Conservation (phyloP, 2,329 filamentous ascomycete genomes). For the Colletotrichum cereale region DNA sequence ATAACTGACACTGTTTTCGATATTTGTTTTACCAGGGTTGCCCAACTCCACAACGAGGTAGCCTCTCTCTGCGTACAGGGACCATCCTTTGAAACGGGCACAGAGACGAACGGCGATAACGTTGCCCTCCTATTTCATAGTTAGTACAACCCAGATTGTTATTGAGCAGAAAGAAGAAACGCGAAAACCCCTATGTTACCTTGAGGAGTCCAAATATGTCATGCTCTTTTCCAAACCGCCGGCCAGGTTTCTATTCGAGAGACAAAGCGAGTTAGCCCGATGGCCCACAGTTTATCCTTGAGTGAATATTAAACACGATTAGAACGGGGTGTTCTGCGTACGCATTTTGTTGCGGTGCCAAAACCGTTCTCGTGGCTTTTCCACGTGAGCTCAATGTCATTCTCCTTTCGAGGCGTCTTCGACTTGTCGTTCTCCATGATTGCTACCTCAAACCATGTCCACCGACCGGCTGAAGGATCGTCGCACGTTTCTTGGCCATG, state of each 20-base stretch:
- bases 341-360: background rate
- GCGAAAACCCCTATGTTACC: background rate
- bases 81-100: background rate
- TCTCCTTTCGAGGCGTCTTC: background rate
- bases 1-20: background rate
- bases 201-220: background rate
- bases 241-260: background rate
- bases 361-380: background rate
- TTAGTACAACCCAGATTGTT: background rate
- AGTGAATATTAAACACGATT: too few species aligned
- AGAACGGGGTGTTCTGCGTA: background rate
- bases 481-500: background rate
- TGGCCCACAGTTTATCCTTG: background rate
- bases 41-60: background rate
- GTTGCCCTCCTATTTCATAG: background rate
- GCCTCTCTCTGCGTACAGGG: background rate
- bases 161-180: background rate
- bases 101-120: background rate
- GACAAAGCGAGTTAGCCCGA: background rate
- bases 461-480: background rate
- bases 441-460: background rate
- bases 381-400: background rate
- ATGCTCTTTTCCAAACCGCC: background rate
- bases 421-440: background rate
- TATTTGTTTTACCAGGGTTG: background rate